These are phyloP conservation scores for Candida koratica DNA, from an alignment of 805 yeast species.

Conservation along the genomic window DNA sequence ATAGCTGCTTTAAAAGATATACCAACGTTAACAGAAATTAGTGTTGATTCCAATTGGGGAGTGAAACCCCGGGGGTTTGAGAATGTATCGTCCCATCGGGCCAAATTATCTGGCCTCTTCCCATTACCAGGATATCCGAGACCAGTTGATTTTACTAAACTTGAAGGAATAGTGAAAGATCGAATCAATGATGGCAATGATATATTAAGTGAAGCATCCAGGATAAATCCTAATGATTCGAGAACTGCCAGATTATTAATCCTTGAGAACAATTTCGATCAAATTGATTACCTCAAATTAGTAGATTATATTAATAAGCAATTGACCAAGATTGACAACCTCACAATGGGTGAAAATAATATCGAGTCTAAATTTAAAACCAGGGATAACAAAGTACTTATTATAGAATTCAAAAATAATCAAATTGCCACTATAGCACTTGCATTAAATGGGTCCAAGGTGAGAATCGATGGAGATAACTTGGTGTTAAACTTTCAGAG, in stretches of 20 bases:
- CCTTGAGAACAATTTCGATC: slow-evolving; percentile 29
- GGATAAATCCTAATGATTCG: slow-evolving; percentile 39
- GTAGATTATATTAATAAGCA: slow-evolving; percentile 44
- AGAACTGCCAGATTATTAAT: slow-evolving; percentile 29
- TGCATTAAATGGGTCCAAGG: slow-evolving; percentile 31
- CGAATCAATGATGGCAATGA: slow-evolving; percentile 27
- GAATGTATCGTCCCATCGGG: slow-evolving; percentile 66
- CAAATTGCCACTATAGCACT: slow-evolving; percentile 53
- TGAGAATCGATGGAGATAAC: slow-evolving; percentile 23
- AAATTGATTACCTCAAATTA: slow-evolving; percentile 33
- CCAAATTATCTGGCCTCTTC: slow-evolving; percentile 74
- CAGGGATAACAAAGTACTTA: slow-evolving; percentile 35
- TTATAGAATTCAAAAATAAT: slow-evolving; percentile 50
- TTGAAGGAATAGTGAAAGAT: slow-evolving; percentile 36
- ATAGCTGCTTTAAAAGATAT: slow-evolving; percentile 35
- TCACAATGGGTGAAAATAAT: slow-evolving; percentile 29
- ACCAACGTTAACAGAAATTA: slow-evolving; percentile 49
- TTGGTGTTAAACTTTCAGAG: slow-evolving; percentile 12
- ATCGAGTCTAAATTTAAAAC: slow-evolving; percentile 32
- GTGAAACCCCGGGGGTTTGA: slow-evolving; percentile 69
- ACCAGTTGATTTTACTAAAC: slow-evolving; percentile 40
- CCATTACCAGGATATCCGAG: slow-evolving; percentile 66
- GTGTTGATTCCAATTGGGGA: slow-evolving; percentile 63
- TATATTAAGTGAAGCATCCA: slow-evolving; percentile 31
- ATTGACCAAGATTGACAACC: slow-evolving; percentile 40